Percentiles rank a stretch among this genome's conserved stretches.
Conservation (phyloP, 2,329 filamentous ascomycete species). For the Orbilia javanica region DNA sequence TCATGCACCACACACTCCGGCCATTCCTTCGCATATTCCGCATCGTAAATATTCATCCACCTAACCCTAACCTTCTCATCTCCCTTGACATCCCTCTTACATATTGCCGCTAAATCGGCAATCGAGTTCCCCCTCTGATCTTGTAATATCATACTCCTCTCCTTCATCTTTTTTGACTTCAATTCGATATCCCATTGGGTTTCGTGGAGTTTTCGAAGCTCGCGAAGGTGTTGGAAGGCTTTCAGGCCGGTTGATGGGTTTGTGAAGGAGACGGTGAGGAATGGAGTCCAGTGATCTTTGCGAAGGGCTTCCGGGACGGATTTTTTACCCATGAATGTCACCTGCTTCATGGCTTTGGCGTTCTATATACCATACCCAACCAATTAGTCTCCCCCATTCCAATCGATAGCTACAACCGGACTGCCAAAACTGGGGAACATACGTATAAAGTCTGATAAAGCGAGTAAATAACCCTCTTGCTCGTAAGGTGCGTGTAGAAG, state of each 20-base stretch:
- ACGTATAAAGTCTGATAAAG: slow-evolving; percentile 64
- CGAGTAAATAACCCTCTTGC: slow-evolving; percentile 66
- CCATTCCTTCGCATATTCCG: slow-evolving; percentile 65
- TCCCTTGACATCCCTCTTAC: slow-evolving; percentile 25
- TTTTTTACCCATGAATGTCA: slow-evolving; percentile 78
- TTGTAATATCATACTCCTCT: slow-evolving; percentile 71
- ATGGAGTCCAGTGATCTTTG: slow-evolving; percentile 76
- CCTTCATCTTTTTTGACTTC: slow-evolving; percentile 64
- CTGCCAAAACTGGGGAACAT: too few species aligned
- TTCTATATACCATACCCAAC: slow-evolving; percentile 63
- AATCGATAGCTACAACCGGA: too few species aligned
- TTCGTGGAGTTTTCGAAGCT: slow-evolving; percentile 75
- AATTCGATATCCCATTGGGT: slow-evolving; percentile 72
- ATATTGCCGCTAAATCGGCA: slow-evolving; percentile 74
- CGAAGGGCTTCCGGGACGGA: slow-evolving; percentile 74
- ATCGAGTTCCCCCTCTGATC: slow-evolving; percentile 74
- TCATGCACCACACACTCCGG: slow-evolving; percentile 64
- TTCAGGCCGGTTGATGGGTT: slow-evolving; percentile 72
- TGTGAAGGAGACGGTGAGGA: slow-evolving; percentile 73
- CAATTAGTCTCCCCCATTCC: neutral
- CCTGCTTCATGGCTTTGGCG: slow-evolving; percentile 70
- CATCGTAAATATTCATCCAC: slow-evolving; percentile 65
- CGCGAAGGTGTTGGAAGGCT: slow-evolving; percentile 75
- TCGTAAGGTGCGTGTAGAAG: slow-evolving; percentile 65
- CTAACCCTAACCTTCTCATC: slow-evolving; percentile 61